Percentiles rank a stretch among this genome's conserved stretches.
Conservation (phyloP, 768 basidiomycete genomes). For the Leccinum obscurum region DNA sequence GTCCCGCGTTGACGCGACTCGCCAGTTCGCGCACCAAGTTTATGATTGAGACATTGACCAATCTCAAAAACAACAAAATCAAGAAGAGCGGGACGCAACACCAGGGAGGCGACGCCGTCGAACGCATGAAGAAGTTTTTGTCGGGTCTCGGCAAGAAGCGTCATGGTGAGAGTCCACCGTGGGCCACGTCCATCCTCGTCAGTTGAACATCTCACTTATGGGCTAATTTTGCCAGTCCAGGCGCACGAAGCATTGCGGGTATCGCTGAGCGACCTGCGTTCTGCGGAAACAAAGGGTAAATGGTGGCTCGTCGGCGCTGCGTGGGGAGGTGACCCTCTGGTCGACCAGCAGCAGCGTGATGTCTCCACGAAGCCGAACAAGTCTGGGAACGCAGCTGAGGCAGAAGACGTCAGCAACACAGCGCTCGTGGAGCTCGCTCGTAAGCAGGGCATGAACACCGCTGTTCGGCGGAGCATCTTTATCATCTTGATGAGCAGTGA, state of each 20-base stretch:
- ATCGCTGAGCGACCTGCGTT: conserved; percentile 79
- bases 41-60: conserved; percentile 92
- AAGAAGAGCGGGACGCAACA: conserved; percentile 65
- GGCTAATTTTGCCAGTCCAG: conserved; percentile 50
- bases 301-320: conserved; percentile 99
- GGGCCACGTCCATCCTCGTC: not conserved
- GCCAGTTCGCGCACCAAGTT: conserved; percentile 86
- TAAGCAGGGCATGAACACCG: conserved; percentile 98
- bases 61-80: conserved; percentile 89
- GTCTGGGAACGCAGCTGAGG: conserved; percentile 29
- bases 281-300: conserved; percentile 85
- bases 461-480: conserved; percentile 88
- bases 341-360: conserved; percentile 60
- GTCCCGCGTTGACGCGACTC: conserved; percentile 1
- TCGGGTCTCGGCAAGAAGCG: conserved; percentile 78
- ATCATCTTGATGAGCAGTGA: conserved; percentile 95
- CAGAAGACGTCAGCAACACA: conserved; percentile 35
- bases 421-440: conserved; percentile 76
- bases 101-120: conserved; percentile 73
- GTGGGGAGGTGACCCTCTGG: conserved; percentile 90
- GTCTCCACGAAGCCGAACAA: conserved; percentile 21
- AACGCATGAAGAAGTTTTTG: conserved; percentile 88
- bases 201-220: not conserved
- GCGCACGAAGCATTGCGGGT: conserved; percentile 86
- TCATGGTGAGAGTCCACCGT: conserved; percentile 51